Percentiles rank a stretch among this genome's conserved stretches.
phyloP scores from a whole-genome alignment of 2,329 filamentous ascomycete species.

The Fusarium brachygibbosum region DNA sequence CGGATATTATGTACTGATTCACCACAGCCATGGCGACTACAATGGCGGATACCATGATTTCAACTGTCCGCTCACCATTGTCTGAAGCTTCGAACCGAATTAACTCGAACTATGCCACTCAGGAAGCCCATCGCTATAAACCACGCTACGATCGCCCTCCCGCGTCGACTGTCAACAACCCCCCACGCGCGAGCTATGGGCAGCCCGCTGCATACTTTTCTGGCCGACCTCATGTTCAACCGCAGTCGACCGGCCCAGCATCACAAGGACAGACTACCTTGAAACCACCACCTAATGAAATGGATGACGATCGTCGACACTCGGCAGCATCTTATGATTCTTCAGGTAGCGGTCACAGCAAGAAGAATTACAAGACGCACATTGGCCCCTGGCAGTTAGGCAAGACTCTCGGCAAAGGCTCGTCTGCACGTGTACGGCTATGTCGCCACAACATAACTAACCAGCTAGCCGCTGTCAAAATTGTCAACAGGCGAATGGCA shows the following conservation, averaged over 20 bases:
- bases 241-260: constrained; percentile 35
- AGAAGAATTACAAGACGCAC: constrained; percentile 72
- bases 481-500: constrained; percentile 86
- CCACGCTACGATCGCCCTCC: constrained; percentile 47
- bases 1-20: constrained; percentile 56
- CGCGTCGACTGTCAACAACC: constrained; percentile 29
- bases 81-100: constrained; percentile 63
- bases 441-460: constrained; percentile 84
- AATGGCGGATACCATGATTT: constrained; percentile 53
- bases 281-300: constrained; percentile 50
- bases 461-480: constrained; percentile 92
- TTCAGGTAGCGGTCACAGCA: constrained; percentile 57
- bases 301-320: constrained; percentile 55
- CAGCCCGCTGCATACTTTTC: constrained; percentile 37
- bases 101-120: constrained; percentile 56
- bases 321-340: constrained; percentile 60
- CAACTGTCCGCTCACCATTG: constrained; percentile 58
- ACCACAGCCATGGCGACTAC: constrained; percentile 40
- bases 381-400: constrained; percentile 96
- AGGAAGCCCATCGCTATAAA: constrained; percentile 51
- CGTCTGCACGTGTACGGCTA: constrained; percentile 87
- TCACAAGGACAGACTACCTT: constrained; percentile 36
- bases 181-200: constrained; percentile 30
- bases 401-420: constrained; percentile 88
- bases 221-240: constrained; percentile 29